phyloP scores from a whole-genome alignment of 495 filamentous ascomycete species.

The Amniculicola lignicola region DNA sequence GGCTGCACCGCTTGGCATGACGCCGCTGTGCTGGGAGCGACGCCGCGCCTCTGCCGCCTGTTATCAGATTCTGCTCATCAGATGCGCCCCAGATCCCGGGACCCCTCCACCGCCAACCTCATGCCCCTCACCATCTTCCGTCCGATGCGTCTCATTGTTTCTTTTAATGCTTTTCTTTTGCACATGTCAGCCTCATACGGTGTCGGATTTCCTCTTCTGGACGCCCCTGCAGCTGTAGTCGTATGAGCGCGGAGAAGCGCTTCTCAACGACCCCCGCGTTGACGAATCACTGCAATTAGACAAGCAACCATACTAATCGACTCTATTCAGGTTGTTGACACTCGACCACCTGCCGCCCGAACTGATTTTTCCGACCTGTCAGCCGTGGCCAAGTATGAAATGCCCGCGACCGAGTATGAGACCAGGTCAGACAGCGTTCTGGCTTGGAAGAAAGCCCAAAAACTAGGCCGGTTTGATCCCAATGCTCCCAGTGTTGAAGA shows the following conservation, averaged over 20 bases:
- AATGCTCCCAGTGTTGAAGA: conserved; percentile 62
- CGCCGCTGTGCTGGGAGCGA: conserved; percentile 5
- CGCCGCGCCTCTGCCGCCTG: background rate
- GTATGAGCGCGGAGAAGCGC: background rate
- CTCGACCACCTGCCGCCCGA: conserved; percentile 65
- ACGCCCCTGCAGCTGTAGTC: conserved; percentile 7
- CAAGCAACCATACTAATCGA: conserved; percentile 27
- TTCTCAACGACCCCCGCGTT: background rate
- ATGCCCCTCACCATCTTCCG: background rate
- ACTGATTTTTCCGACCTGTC: conserved; percentile 76
- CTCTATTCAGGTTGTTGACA: conserved; percentile 67
- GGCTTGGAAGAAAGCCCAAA: conserved; percentile 87
- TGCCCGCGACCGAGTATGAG: conserved; percentile 79
- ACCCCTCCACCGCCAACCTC: background rate
- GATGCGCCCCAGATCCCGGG: background rate
- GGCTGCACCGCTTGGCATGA: conserved; percentile 18
- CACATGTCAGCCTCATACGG: background rate
- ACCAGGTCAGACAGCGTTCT: conserved; percentile 79
- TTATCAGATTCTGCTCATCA: conserved; percentile 16
- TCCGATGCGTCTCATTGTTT: background rate
- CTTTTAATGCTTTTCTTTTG: conserved; percentile 9
- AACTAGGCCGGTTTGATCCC: conserved; percentile 93
- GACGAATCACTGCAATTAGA: background rate
- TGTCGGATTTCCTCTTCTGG: conserved; percentile 11
- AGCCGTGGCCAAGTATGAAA: conserved; percentile 77